Evolutionary conservation across 352 stramenopile genomes (phyloP).

Genomic region (Globisporangium yorkense): DNA sequence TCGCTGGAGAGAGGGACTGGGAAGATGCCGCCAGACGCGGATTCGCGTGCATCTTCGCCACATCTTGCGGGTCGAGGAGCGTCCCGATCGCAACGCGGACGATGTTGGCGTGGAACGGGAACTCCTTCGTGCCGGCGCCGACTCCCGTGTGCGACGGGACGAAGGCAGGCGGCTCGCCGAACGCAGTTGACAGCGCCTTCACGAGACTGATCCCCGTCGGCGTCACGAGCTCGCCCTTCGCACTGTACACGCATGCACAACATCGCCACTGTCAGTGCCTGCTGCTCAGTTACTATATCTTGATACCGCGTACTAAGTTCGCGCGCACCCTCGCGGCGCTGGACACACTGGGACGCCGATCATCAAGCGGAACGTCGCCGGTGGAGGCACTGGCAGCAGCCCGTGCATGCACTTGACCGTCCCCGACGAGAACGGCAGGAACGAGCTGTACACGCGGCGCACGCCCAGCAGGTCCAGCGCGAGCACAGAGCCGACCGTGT

Average conservation of each 20-base stretch:
- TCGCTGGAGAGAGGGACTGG: background rate
- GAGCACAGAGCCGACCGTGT: slow-evolving; percentile 94
- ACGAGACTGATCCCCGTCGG: slow-evolving; percentile 95
- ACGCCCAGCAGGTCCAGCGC: slow-evolving; percentile 91
- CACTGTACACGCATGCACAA: slow-evolving; percentile 20
- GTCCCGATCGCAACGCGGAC: slow-evolving; percentile 82
- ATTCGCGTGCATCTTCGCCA: slow-evolving; percentile 33
- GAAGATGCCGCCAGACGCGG: background rate
- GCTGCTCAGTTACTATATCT: too few relatives aligned
- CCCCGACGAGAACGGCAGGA: slow-evolving; percentile 88
- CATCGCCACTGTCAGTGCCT: background rate
- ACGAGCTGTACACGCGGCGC: slow-evolving; percentile 78
- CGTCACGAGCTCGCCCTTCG: slow-evolving; percentile 92
- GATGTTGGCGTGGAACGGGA: slow-evolving; percentile 85
- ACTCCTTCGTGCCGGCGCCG: slow-evolving; percentile 88
- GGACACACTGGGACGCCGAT: slow-evolving; percentile 91
- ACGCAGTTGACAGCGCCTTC: slow-evolving; percentile 75
- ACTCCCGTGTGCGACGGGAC: slow-evolving; percentile 68
- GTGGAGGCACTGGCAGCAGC: slow-evolving; percentile 92
- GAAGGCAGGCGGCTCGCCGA: slow-evolving; percentile 72
- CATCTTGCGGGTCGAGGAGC: slow-evolving; percentile 27
- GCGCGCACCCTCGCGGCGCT: slow-evolving; percentile 73
- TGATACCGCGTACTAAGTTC: background rate
- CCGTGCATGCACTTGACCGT: slow-evolving; percentile 94
- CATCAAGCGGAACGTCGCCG: slow-evolving; percentile 93